A percentile compares a stretch with the other conserved stretches of the same genome.
Evolutionary conservation across 1,284 basidiomycete genomes (phyloP).

Genomic region (Sutorius eximius): DNA sequence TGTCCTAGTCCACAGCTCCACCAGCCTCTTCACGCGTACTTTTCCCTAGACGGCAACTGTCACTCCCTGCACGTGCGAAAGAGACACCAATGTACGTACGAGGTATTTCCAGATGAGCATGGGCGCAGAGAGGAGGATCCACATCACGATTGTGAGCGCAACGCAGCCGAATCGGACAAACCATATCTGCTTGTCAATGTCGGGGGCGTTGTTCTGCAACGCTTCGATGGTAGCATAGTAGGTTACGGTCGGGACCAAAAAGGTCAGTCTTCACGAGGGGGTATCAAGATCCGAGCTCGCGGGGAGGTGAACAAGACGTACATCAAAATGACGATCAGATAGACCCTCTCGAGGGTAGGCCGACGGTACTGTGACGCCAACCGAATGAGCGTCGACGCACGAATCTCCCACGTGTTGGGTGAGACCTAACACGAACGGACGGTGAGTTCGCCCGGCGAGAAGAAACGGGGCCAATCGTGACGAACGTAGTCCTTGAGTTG

Average conservation of each 20-base stretch:
- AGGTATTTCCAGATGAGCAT: constrained; percentile 50
- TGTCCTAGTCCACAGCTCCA: constrained; percentile 43
- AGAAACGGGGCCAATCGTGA: constrained; percentile 8
- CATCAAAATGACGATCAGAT: constrained; percentile 42
- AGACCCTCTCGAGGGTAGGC: constrained; percentile 48
- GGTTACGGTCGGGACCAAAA: constrained; percentile 43
- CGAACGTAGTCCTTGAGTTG: constrained; percentile 35
- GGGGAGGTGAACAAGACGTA: constrained; percentile 26
- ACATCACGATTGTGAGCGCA: constrained; percentile 39
- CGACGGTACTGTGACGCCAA: constrained; percentile 45
- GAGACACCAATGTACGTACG: constrained; percentile 31
- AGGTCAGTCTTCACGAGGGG: constrained; percentile 33
- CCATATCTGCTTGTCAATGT: constrained; percentile 27
- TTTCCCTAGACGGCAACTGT: constrained; percentile 40
- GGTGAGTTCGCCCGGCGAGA: background rate
- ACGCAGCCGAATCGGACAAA: constrained; percentile 42
- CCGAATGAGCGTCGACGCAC: constrained; percentile 41
- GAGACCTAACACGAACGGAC: constrained; percentile 37
- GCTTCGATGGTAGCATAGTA: constrained; percentile 39
- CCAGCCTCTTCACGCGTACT: constrained; percentile 40
- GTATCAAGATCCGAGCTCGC: background rate
- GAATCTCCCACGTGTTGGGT: constrained; percentile 45
- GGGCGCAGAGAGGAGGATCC: constrained; percentile 45
- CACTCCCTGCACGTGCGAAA: background rate
- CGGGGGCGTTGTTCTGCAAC: constrained; percentile 12